phyloP scores from a whole-genome alignment of 1,139 yeast genomes.

The Scheffersomyces quercinus region DNA sequence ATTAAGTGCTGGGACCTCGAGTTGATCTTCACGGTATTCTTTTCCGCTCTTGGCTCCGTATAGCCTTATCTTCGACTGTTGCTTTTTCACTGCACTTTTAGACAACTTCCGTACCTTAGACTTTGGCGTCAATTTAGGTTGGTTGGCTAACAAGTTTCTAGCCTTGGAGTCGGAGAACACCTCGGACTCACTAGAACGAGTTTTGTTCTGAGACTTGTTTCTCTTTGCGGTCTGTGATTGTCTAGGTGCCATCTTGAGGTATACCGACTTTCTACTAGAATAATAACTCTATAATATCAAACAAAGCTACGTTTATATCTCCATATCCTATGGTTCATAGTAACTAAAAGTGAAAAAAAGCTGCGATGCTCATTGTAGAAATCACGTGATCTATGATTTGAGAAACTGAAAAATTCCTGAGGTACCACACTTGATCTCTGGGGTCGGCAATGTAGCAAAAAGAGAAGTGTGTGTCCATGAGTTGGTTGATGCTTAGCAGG shows the following conservation, averaged over 20 bases:
- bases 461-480: no score
- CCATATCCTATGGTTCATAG: not conserved
- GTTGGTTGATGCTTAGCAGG: no score
- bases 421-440: no score
- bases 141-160: constrained; percentile 59
- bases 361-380: constrained; percentile 4
- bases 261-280: no score
- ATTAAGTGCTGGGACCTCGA: constrained; percentile 76
- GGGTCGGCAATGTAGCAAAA: no score
- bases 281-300: no score
- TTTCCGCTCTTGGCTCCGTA: constrained; percentile 71
- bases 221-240: constrained; percentile 63
- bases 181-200: constrained; percentile 64
- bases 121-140: constrained; percentile 66
- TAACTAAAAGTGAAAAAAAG: not conserved
- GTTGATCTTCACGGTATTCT: constrained; percentile 73
- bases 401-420: no score
- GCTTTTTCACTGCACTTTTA: constrained; percentile 60
- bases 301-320: no score
- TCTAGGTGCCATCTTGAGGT: constrained; percentile 47
- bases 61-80: constrained; percentile 61
- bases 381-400: no score
- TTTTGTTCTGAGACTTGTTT: constrained; percentile 49
- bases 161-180: constrained; percentile 65
- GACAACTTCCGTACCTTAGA: constrained; percentile 52